Conservation (phyloP, 768 basidiomycete species). For the Boletus reticuloceps region DNA sequence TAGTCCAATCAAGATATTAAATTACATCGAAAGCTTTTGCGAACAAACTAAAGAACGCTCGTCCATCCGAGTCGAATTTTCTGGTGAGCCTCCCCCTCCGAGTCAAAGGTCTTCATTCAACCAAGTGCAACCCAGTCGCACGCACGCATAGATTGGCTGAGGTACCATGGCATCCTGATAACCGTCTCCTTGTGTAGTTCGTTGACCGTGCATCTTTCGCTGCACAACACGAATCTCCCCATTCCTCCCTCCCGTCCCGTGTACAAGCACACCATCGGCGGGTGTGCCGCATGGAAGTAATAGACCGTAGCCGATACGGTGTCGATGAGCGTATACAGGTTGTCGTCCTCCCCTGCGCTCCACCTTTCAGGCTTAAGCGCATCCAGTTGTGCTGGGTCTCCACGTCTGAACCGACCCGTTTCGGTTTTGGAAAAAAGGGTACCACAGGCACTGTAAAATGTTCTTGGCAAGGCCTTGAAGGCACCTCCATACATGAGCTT, state of each 20-base stretch:
- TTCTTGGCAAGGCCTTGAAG: constrained; percentile 5
- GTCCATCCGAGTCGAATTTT: no score
- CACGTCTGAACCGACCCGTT: constrained; percentile 13
- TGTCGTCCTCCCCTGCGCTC: neutral
- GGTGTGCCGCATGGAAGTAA: constrained; percentile 20
- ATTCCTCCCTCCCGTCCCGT: constrained; percentile 19
- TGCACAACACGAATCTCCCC: constrained; percentile 22
- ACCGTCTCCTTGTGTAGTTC: constrained; percentile 26
- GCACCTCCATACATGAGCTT: constrained; percentile 12
- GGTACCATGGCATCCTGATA: constrained; percentile 20
- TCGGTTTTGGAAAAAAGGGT: constrained; percentile 9
- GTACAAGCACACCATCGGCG: constrained; percentile 26
- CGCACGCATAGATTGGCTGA: constrained; percentile 17
- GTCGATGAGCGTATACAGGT: constrained; percentile 25
- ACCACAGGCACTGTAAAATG: constrained; percentile 18
- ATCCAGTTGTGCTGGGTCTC: constrained; percentile 10
- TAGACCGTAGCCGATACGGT: constrained; percentile 21
- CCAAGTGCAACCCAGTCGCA: constrained; percentile 24
- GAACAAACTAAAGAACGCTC: no score
- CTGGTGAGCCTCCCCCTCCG: no score
- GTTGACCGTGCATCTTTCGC: constrained; percentile 18
- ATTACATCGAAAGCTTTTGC: no score
- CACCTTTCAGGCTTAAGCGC: neutral
- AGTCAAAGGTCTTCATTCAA: neutral
- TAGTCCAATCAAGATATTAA: no score